phyloP scores from a whole-genome alignment of 441 rosid genomes.

The Populus hybrid region DNA sequence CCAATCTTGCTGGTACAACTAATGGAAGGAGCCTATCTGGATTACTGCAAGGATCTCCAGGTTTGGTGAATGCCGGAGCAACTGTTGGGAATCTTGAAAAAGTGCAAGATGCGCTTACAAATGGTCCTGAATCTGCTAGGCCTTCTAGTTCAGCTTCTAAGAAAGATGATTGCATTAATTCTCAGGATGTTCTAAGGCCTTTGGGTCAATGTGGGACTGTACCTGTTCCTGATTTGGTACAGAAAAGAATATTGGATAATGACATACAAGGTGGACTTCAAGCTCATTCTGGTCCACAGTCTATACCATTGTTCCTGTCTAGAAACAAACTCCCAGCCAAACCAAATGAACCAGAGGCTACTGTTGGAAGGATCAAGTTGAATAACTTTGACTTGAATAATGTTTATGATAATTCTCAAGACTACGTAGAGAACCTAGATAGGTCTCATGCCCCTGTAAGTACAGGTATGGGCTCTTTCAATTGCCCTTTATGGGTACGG shows the following conservation, averaged over 20 bases:
- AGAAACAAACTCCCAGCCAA: conserved; percentile 17
- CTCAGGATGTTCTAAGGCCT: conserved; percentile 22
- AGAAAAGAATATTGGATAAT: conserved; percentile 17
- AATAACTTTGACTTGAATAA: conserved; percentile 50
- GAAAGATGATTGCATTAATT: conserved; percentile 22
- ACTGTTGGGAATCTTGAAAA: conserved; percentile 27
- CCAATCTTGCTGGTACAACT: conserved; percentile 32
- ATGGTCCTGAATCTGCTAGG: conserved; percentile 30
- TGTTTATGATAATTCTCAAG: conserved; percentile 45
- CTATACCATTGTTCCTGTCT: conserved; percentile 21
- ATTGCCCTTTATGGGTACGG: conserved; percentile 25
- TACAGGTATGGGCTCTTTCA: conserved; percentile 20
- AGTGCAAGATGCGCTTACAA: conserved; percentile 18
- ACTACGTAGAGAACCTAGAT: conserved; percentile 23
- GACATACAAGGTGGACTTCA: conserved; percentile 15
- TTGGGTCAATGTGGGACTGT: conserved; percentile 23
- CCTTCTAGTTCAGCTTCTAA: conserved; percentile 34
- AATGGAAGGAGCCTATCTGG: conserved; percentile 35
- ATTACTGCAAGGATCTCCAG: conserved; percentile 39
- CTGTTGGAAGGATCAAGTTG: conserved; percentile 26
- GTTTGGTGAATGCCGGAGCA: conserved; percentile 21
- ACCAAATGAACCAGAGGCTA: conserved; percentile 24
- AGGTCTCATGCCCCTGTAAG: conserved; percentile 18
- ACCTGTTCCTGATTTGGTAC: conserved; percentile 28
- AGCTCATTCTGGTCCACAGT: conserved; percentile 21